phyloP scores from a whole-genome alignment of 139 green algal genomes.

The Picochlorum sp. region DNA sequence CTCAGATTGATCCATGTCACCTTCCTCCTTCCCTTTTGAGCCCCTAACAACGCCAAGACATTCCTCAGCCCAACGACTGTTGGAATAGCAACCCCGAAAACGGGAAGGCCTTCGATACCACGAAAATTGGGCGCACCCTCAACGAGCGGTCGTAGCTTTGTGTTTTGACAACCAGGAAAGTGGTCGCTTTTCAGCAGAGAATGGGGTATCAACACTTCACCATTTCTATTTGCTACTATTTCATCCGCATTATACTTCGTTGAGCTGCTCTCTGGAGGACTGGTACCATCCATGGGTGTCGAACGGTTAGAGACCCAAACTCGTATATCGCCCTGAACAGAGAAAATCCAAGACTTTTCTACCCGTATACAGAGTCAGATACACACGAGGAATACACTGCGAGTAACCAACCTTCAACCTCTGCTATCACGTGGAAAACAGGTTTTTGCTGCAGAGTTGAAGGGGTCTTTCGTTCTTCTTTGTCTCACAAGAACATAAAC shows the following conservation, averaged over 20 bases:
- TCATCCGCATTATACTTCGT: slow-evolving; percentile 30
- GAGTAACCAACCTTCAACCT: too few relatives aligned
- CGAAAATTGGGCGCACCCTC: slow-evolving; percentile 92
- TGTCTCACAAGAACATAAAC: too few relatives aligned
- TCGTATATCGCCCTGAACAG: too few relatives aligned
- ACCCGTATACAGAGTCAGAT: too few relatives aligned
- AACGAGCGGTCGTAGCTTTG: slow-evolving; percentile 71
- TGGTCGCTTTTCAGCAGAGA: slow-evolving; percentile 88
- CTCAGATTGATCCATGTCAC: slow-evolving; percentile 93
- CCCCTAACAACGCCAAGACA: slow-evolving; percentile 67
- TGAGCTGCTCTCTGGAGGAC: neutral
- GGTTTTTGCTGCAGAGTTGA: too few relatives aligned
- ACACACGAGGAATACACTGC: too few relatives aligned
- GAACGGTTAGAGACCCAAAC: too few relatives aligned
- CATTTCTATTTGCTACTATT: slow-evolving; percentile 48
- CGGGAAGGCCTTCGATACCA: slow-evolving; percentile 68
- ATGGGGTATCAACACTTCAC: slow-evolving; percentile 74
- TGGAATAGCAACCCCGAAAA: slow-evolving; percentile 91
- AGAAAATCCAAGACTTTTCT: too few relatives aligned
- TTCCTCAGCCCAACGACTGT: slow-evolving; percentile 72
- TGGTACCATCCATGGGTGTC: too few relatives aligned
- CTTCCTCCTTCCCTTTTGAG: slow-evolving; percentile 36
- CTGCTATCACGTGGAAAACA: too few relatives aligned
- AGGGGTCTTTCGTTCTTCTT: too few relatives aligned
- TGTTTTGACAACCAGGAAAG: slow-evolving; percentile 89